Evolutionary conservation across 257 asterid genomes (phyloP).

Genomic region (Solanum bulbocastanum): DNA sequence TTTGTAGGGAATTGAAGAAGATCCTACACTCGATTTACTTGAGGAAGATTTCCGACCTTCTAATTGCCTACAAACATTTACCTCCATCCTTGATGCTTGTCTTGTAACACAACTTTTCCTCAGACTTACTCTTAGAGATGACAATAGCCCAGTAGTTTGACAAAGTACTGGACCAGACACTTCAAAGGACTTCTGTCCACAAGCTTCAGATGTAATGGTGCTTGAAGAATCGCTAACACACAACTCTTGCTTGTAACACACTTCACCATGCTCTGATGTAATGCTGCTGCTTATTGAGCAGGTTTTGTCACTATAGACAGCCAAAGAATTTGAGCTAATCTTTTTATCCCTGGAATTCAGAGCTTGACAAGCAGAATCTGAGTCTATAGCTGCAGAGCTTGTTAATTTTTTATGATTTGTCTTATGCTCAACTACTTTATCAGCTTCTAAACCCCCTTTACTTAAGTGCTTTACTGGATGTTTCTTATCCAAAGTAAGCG

Average conservation of each 20-base stretch:
- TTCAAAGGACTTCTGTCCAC: slow-evolving; percentile 1
- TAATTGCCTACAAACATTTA: slow-evolving; percentile 8
- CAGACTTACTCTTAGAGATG: slow-evolving; percentile 21
- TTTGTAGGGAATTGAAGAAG: slow-evolving; percentile 11
- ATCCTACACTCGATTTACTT: slow-evolving; percentile 30
- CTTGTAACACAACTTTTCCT: slow-evolving; percentile 35
- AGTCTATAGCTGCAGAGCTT: background rate
- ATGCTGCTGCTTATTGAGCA: background rate
- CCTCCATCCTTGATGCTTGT: slow-evolving; percentile 29
- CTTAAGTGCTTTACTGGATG: slow-evolving; percentile 4
- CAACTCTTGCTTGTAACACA: background rate
- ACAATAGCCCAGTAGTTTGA: slow-evolving; percentile 15
- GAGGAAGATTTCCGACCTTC: slow-evolving; percentile 26
- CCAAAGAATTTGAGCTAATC: background rate
- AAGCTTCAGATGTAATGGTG: slow-evolving; percentile 16
- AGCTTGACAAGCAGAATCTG: background rate
- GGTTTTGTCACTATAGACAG: background rate
- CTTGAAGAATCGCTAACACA: slow-evolving; percentile 5
- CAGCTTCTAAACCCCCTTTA: background rate
- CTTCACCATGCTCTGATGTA: background rate
- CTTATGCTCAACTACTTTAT: background rate
- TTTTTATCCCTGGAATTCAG: background rate
- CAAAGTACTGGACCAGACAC: slow-evolving; percentile 15
- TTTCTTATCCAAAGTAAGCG: slow-evolving; percentile 1
- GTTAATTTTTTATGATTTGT: background rate